Evolutionary conservation across 129 eudicot species (phyloP).

Genomic region (carrot (Daucus carota)): DH1_v3.0 NC_030387.2:13528001-13528500

Average conservation of each 20-base stretch:
- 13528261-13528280: conserved; percentile 26
- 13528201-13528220: neutral
- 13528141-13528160: conserved; percentile 27
- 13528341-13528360: conserved; percentile 54
- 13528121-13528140: conserved; percentile 24
- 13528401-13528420: conserved; percentile 36
- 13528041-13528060: too few relatives aligned
- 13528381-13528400: conserved; percentile 41
- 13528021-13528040: neutral
- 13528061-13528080: neutral
- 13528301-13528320: conserved; percentile 37
- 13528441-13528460: conserved; percentile 27
- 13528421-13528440: conserved; percentile 53
- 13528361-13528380: conserved; percentile 58
- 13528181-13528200: neutral
- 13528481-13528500: conserved; percentile 45
- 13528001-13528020: neutral
- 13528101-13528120: conserved; percentile 9
- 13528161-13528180: conserved; percentile 4
- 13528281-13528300: conserved; percentile 43
- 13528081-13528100: neutral
- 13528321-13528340: conserved; percentile 26
- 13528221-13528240: conserved; percentile 20
- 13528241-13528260: conserved; percentile 10
- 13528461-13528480: conserved; percentile 40